phyloP scores from a whole-genome alignment of 805 yeast species.

The Candida ponderosae region DNA sequence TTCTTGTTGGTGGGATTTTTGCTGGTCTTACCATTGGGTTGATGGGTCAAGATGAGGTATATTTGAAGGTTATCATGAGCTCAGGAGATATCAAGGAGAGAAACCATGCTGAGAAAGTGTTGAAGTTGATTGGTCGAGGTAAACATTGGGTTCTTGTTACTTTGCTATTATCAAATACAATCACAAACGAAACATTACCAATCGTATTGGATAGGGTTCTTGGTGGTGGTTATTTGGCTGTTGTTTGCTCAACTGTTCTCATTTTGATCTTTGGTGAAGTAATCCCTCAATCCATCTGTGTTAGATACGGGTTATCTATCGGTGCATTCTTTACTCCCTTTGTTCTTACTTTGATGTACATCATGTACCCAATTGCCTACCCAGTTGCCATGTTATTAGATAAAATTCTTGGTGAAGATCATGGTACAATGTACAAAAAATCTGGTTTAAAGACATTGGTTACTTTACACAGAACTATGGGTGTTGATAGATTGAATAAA shows the following conservation, averaged over 20 bases:
- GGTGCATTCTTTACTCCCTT: slow-evolving; percentile 91
- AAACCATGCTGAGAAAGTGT: slow-evolving; percentile 61
- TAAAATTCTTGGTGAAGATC: slow-evolving; percentile 84
- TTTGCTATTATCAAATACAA: slow-evolving; percentile 73
- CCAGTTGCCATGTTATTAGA: slow-evolving; percentile 83
- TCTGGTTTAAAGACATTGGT: slow-evolving; percentile 91
- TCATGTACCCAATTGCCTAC: slow-evolving; percentile 87
- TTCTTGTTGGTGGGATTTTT: slow-evolving; percentile 79
- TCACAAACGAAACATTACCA: slow-evolving; percentile 91
- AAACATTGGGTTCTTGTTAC: slow-evolving; percentile 97
- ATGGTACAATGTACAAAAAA: slow-evolving; percentile 89
- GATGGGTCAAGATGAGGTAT: slow-evolving; percentile 98
- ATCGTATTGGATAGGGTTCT: slow-evolving; percentile 86
- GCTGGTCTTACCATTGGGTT: slow-evolving; percentile 91
- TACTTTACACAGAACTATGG: slow-evolving; percentile 89
- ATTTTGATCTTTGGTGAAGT: slow-evolving; percentile 95
- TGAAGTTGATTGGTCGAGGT: slow-evolving; percentile 66
- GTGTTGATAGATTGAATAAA: slow-evolving; percentile 84
- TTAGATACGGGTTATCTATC: slow-evolving; percentile 83
- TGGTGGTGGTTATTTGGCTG: slow-evolving; percentile 98
- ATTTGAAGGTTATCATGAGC: slow-evolving; percentile 79
- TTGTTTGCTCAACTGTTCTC: slow-evolving; percentile 83
- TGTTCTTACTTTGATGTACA: slow-evolving; percentile 76
- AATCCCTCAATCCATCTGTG: slow-evolving; percentile 91
- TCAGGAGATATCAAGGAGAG: slow-evolving; percentile 73